phyloP scores from a whole-genome alignment of 192 early-diverging fungal species.

The Backusella liffmaniae region DNA sequence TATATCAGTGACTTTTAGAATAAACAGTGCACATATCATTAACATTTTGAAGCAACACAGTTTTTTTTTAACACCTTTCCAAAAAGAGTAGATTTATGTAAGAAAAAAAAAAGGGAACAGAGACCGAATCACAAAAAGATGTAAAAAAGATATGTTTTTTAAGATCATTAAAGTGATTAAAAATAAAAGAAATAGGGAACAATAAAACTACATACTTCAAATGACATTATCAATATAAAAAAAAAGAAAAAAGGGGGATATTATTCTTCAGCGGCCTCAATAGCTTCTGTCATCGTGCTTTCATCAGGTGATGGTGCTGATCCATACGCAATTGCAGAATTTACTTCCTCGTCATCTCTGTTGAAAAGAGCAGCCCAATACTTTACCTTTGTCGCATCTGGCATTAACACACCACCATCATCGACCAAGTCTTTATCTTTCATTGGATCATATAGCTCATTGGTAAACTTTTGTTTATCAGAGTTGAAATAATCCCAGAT shows the following conservation, averaged over 20 bases:
- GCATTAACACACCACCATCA: constrained; percentile 63
- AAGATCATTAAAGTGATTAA: background rate
- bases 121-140: background rate
- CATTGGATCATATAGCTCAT: constrained; percentile 57
- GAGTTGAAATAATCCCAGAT: constrained; percentile 83
- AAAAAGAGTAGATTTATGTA: background rate
- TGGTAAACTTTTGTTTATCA: constrained; percentile 54
- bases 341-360: constrained; percentile 56
- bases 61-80: background rate
- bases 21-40: too few species aligned
- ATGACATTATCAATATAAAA: background rate
- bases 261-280: background rate
- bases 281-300: background rate
- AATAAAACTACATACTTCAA: background rate
- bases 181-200: background rate
- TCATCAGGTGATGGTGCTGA: background rate
- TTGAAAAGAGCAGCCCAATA: constrained; percentile 78
- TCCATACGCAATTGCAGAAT: constrained; percentile 18
- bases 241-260: background rate
- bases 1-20: too few species aligned
- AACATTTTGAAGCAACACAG: too few species aligned
- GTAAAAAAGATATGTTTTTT: background rate
- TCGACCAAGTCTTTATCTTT: constrained; percentile 44
- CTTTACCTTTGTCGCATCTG: constrained; percentile 57
- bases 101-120: background rate